A percentile compares a stretch with the other conserved stretches of the same genome.
Evolutionary conservation across 1,284 basidiomycete species (phyloP).

Genomic region (Taiwanofungus camphoratus): DNA sequence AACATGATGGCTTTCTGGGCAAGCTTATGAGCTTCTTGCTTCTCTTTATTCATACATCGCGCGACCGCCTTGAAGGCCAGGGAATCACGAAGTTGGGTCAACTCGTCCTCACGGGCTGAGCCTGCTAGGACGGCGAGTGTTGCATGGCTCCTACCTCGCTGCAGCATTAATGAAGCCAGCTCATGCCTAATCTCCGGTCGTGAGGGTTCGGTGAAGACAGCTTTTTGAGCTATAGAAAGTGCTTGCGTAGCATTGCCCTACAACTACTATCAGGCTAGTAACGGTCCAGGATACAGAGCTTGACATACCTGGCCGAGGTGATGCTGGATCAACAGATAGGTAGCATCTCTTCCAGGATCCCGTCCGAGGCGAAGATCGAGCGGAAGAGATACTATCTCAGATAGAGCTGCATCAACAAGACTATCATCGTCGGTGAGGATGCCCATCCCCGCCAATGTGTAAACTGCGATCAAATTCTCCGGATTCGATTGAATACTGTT

Average conservation of each 20-base stretch:
- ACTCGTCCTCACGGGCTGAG: slow-evolving; percentile 20
- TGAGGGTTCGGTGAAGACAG: slow-evolving; percentile 51
- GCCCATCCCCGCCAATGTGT: slow-evolving; percentile 82
- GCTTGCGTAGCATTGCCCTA: slow-evolving; percentile 50
- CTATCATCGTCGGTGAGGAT: slow-evolving; percentile 74
- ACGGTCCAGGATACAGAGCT: too few relatives aligned
- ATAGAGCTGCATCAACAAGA: slow-evolving; percentile 82
- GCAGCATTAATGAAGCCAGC: slow-evolving; percentile 50
- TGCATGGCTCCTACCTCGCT: slow-evolving; percentile 35
- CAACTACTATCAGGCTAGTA: not conserved
- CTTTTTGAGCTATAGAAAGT: slow-evolving; percentile 47
- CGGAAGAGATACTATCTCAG: slow-evolving; percentile 71
- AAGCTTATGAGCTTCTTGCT: slow-evolving; percentile 32
- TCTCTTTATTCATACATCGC: slow-evolving; percentile 25
- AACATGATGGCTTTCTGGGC: slow-evolving; percentile 68
- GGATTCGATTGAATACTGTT: slow-evolving; percentile 60
- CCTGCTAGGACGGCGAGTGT: slow-evolving; percentile 36
- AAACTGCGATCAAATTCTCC: slow-evolving; percentile 75
- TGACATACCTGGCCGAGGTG: slow-evolving; percentile 59
- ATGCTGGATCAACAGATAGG: slow-evolving; percentile 63
- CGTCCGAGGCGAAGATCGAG: slow-evolving; percentile 54
- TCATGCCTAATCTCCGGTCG: slow-evolving; percentile 40
- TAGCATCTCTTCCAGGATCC: slow-evolving; percentile 62
- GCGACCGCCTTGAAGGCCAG: slow-evolving; percentile 41
- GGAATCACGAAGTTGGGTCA: slow-evolving; percentile 30